phyloP scores from a whole-genome alignment of 306 rosid genomes.

The Castanea mollissima region DNA sequence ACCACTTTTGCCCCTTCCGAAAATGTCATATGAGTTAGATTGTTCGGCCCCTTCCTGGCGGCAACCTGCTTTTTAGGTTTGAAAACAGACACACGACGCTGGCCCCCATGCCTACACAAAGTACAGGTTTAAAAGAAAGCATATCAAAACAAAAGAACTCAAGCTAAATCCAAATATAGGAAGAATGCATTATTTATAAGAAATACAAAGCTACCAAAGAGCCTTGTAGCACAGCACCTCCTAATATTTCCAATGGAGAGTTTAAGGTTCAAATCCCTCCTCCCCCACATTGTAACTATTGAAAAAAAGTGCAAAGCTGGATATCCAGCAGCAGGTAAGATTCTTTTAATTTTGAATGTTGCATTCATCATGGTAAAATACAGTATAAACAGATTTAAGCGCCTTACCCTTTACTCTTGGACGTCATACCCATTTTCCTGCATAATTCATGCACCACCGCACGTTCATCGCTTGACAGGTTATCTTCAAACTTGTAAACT shows the following conservation, averaged over 20 bases:
- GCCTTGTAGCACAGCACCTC: no score
- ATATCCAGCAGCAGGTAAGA: slow-evolving; percentile 14
- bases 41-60: not conserved
- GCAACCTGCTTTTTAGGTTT: slow-evolving; percentile 36
- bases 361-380: not conserved
- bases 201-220: not conserved
- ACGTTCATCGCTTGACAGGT: slow-evolving; percentile 51
- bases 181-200: slow-evolving; percentile 9
- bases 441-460: slow-evolving; percentile 57
- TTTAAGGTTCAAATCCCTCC: no score
- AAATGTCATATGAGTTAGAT: slow-evolving; percentile 43
- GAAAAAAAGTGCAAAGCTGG: not conserved
- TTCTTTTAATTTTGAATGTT: not conserved
- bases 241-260: no score
- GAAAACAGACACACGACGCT: slow-evolving; percentile 36
- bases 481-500: slow-evolving; percentile 58
- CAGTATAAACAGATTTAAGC: not conserved
- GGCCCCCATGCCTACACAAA: slow-evolving; percentile 43
- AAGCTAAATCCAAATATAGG: not conserved
- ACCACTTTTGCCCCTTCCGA: slow-evolving; percentile 46
- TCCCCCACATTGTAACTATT: no score
- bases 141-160: not conserved
- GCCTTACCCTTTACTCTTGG: slow-evolving; percentile 90
- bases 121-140: slow-evolving; percentile 16
- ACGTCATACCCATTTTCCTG: slow-evolving; percentile 52